Evolutionary conservation across 768 basidiomycete species (phyloP).

Genomic region (Brasilioporus rufonigricans): DNA sequence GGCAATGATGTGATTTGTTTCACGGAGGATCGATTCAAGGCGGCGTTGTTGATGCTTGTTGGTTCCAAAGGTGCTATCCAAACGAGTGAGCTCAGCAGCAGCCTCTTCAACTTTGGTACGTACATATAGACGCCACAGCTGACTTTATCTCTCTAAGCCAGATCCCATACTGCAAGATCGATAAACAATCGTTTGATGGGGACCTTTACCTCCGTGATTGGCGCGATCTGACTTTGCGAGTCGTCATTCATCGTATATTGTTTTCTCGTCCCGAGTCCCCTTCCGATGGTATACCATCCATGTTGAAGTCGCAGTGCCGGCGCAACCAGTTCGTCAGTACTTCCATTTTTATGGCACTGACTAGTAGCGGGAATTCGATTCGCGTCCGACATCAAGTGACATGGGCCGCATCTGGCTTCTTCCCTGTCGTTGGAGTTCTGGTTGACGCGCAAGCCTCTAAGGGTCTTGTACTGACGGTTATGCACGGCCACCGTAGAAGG

Average conservation of each 20-base stretch:
- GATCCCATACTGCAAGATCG: background rate
- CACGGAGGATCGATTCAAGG: too few relatives aligned
- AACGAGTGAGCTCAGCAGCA: background rate
- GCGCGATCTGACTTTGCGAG: background rate
- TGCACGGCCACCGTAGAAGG: background rate
- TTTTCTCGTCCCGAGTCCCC: background rate
- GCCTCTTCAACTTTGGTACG: background rate
- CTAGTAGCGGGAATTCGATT: background rate
- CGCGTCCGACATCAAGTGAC: background rate
- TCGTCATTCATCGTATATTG: background rate
- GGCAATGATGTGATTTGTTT: too few relatives aligned
- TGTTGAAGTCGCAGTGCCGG: background rate
- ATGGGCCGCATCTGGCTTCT: background rate
- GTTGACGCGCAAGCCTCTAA: background rate
- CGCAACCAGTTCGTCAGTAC: background rate
- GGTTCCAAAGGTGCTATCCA: background rate
- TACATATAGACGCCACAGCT: background rate
- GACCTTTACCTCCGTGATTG: background rate
- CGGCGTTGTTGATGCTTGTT: background rate
- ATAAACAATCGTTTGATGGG: background rate
- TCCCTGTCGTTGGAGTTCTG: background rate
- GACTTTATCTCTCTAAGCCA: background rate
- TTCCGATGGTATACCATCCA: background rate
- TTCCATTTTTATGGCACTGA: background rate
- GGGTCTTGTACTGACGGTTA: background rate